phyloP scores from a whole-genome alignment of 1,284 basidiomycete species.

The Coriolopsis trogii region DNA sequence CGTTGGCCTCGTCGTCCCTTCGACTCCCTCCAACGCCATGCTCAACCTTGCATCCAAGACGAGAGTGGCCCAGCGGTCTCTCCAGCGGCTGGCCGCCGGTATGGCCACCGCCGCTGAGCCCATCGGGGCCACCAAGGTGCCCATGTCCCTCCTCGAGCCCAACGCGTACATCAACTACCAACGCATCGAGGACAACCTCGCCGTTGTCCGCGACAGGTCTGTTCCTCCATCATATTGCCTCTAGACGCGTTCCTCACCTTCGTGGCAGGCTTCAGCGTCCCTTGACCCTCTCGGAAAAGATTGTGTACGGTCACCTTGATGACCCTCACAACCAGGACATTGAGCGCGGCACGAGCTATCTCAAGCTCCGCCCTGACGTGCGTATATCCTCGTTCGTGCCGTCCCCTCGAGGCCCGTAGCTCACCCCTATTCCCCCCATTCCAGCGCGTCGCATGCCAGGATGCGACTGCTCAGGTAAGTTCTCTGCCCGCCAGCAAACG shows the following conservation, averaged over 20 bases:
- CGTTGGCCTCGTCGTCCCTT: conserved; percentile 13
- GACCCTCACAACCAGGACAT: conserved; percentile 92
- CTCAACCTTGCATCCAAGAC: conserved; percentile 66
- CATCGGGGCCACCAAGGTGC: conserved; percentile 91
- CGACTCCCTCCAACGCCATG: conserved; percentile 50
- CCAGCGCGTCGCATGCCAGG: conserved; percentile 98
- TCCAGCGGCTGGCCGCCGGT: conserved; percentile 64
- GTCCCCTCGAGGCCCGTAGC: neutral
- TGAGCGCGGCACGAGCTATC: conserved; percentile 85
- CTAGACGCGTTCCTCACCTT: neutral
- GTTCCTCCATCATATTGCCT: conserved; percentile 30
- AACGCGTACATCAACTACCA: conserved; percentile 96
- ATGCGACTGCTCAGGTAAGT: conserved; percentile 87
- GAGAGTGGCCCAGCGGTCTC: conserved; percentile 56
- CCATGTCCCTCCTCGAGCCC: conserved; percentile 90
- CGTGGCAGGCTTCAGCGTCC: conserved; percentile 82
- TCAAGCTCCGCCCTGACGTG: conserved; percentile 95
- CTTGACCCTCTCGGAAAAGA: conserved; percentile 97
- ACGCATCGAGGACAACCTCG: conserved; percentile 94
- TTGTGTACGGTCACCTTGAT: conserved; percentile 97
- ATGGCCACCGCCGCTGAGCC: conserved; percentile 78
- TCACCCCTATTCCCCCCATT: conserved; percentile 11
- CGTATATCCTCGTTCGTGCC: conserved; percentile 38
- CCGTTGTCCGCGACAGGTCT: conserved; percentile 80
- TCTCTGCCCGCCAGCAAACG: conserved; percentile 1